Evolutionary conservation across 1,284 basidiomycete species (phyloP), one percentile per base, ranked within the genome.

Genomic region (Farysia itapuensis): DNA sequence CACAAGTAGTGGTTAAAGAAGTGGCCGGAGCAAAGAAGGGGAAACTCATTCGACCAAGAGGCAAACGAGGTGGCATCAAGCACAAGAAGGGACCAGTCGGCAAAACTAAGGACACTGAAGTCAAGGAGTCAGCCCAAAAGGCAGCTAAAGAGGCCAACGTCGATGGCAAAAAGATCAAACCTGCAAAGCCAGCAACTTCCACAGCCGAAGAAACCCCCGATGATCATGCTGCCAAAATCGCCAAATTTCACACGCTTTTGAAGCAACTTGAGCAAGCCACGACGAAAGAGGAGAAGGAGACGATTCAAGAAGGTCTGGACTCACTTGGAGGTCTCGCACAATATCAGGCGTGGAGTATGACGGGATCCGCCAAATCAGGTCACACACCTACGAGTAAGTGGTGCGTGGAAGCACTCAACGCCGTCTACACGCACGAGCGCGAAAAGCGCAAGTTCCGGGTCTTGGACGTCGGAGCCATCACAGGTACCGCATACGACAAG

Each of bases 391-490:
- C 56, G 15, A 66, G 64, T 24, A 74, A 74, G 29, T 74, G 72
- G 72, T 63, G 61, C 40, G 67, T 59, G 28, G 54, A 73, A 25
- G 46, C 47, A 21, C 44, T 76, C 25, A 48, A 43, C 28, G 39
- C 25, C 24, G 49, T 60, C 21, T 60, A 60, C 36, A n/a, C 34
- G 39, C 57, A 60, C 28, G 43, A 45, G n/a, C 39, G 50, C 20
- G 13, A 45, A 28, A 33, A 50, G 25, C 57, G 50, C 32, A 60
- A 53, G 34, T 35, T 63, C 34, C 21, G 47, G 1, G 43, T 79
- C n/a, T 68, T 80, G n/a, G 79, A 80, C 38, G 76, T 80, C 1
- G 79, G 79, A 2, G 77, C 78, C 7, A 78, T 80, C 34, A 67
- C 67, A 15, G 74, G 75, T n/a, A 76, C 75, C 1, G 58, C 72